A percentile compares a stretch with the other conserved stretches of the same genome.
Conservation (phyloP, 2,329 filamentous ascomycete species). For the Cadophora gregata region DNA sequence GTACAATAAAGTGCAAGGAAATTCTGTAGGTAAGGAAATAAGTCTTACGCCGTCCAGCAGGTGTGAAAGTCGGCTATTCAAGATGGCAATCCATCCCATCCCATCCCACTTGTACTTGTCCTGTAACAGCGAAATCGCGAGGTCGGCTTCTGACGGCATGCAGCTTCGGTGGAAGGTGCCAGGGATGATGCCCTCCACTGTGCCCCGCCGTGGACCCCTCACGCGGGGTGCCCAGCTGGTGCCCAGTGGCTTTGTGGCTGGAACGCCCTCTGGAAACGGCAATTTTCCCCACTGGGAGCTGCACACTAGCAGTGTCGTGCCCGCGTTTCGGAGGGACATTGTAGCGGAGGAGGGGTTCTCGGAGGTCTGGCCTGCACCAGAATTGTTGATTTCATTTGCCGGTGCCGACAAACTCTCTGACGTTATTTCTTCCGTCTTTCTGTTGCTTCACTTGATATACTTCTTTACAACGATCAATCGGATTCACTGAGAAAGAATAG, state of each 20-base stretch:
- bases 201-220: not conserved
- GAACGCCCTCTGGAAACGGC: not conserved
- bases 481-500: not conserved
- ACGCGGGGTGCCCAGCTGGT: not conserved
- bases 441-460: not conserved
- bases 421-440: not conserved
- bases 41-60: not conserved
- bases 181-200: not conserved
- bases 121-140: constrained; percentile 17
- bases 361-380: not conserved
- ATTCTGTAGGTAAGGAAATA: not conserved
- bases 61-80: not conserved
- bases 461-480: not conserved
- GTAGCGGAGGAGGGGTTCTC: not conserved
- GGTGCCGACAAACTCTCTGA: not conserved
- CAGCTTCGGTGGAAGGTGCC: not conserved
- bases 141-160: constrained; percentile 23
- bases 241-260: constrained; percentile 1
- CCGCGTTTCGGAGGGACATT: constrained; percentile 1
- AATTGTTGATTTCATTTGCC: not conserved
- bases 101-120: not conserved
- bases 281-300: constrained; percentile 19
- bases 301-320: not conserved
- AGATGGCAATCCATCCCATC: not conserved
- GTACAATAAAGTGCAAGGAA: not conserved